phyloP scores from a whole-genome alignment of 2,329 filamentous ascomycete genomes.

The Aspergillus oerlinghausenensis region DNA sequence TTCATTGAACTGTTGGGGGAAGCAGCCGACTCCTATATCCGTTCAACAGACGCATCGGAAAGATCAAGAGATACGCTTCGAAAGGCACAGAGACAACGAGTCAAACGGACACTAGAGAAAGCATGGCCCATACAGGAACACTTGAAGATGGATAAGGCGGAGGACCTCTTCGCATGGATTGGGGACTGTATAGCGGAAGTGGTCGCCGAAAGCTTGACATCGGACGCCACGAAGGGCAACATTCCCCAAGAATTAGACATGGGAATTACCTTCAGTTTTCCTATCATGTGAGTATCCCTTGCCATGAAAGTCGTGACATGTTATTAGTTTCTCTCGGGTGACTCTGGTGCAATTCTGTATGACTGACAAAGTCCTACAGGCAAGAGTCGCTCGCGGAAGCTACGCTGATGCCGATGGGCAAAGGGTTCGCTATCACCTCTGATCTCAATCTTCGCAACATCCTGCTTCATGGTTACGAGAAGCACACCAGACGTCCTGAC shows the following conservation, averaged over 20 bases:
- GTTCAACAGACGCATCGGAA: slow-evolving; percentile 29
- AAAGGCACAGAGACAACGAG: slow-evolving; percentile 45
- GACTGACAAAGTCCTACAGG: slow-evolving; percentile 24
- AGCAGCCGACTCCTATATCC: slow-evolving; percentile 32
- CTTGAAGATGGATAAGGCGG: slow-evolving; percentile 61
- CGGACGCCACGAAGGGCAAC: slow-evolving; percentile 34
- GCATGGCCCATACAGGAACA: slow-evolving; percentile 53
- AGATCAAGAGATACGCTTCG: slow-evolving; percentile 41
- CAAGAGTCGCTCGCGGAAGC: slow-evolving; percentile 52
- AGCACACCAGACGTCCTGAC: slow-evolving; percentile 43
- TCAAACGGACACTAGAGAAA: slow-evolving; percentile 45
- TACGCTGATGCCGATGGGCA: slow-evolving; percentile 55
- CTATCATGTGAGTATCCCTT: slow-evolving; percentile 41
- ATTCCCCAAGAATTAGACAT: slow-evolving; percentile 44
- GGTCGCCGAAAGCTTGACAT: slow-evolving; percentile 50
- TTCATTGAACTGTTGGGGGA: slow-evolving; percentile 52
- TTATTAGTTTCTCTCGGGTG: background rate
- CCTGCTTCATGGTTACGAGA: slow-evolving; percentile 50
- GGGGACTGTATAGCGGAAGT: slow-evolving; percentile 71
- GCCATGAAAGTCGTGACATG: background rate
- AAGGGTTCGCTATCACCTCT: slow-evolving; percentile 54
- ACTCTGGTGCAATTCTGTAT: slow-evolving; percentile 3
- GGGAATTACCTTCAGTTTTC: slow-evolving; percentile 49
- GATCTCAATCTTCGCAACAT: slow-evolving; percentile 53
- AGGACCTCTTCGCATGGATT: slow-evolving; percentile 77